phyloP scores from a whole-genome alignment of 208 protist genomes.

The Trypanosoma mega region DNA sequence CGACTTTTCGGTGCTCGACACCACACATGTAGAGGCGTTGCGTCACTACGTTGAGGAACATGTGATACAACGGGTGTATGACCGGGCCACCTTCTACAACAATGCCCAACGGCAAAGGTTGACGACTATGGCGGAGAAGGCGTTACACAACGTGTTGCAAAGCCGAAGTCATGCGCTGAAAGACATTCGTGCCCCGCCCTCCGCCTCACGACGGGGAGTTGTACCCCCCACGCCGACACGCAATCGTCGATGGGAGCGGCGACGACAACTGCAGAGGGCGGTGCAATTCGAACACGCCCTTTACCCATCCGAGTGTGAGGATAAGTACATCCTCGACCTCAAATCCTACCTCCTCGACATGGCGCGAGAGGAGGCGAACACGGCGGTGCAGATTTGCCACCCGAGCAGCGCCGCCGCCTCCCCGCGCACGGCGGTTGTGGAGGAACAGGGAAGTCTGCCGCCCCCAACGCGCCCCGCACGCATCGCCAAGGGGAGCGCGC shows the following conservation, averaged over 20 bases:
- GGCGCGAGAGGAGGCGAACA: slow-evolving; percentile 48
- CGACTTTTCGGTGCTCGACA: slow-evolving; percentile 78
- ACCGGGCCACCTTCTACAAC: slow-evolving; percentile 72
- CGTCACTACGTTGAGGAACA: slow-evolving; percentile 53
- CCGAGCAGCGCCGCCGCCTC: not conserved
- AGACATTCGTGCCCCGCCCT: slow-evolving; percentile 26
- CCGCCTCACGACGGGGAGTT: slow-evolving; percentile 20
- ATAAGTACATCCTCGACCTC: slow-evolving; percentile 85
- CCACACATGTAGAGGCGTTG: slow-evolving; percentile 65
- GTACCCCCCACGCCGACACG: not conserved
- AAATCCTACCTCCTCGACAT: slow-evolving; percentile 76
- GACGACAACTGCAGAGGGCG: slow-evolving; percentile 36
- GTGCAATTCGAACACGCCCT: slow-evolving; percentile 83
- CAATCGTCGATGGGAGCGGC: slow-evolving; percentile 13
- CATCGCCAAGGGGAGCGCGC: slow-evolving; percentile 36
- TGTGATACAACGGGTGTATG: slow-evolving; percentile 79
- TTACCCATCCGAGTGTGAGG: slow-evolving; percentile 68
- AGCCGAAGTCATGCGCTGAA: slow-evolving; percentile 33
- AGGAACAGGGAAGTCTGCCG: slow-evolving; percentile 28
- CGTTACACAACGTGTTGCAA: slow-evolving; percentile 29
- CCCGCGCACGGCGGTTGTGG: slow-evolving; percentile 30
- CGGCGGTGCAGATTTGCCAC: not conserved
- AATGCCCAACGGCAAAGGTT: slow-evolving; percentile 56
- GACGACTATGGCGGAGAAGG: slow-evolving; percentile 40
- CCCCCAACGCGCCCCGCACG: not conserved